Evolutionary conservation across 257 asterid genomes (phyloP).

Genomic region (Solanum bulbocastanum): DNA sequence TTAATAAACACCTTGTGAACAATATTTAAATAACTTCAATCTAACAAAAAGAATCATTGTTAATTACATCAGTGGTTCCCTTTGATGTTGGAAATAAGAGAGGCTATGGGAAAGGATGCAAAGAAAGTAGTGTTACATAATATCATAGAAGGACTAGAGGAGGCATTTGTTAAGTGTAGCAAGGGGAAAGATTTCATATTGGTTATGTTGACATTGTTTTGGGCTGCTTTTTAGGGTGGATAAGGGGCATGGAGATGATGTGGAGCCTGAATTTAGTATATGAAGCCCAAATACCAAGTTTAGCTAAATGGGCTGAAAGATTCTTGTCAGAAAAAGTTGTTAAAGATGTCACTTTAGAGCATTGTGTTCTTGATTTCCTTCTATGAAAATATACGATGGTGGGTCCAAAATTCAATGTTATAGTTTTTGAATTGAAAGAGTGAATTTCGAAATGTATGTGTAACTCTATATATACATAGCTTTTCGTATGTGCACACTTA

Average conservation of each 20-base stretch:
- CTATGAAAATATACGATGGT: not conserved
- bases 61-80: constrained; percentile 11
- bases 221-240: not conserved
- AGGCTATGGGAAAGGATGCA: not conserved
- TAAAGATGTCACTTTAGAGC: constrained; percentile 7
- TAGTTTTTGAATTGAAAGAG: not conserved
- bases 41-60: not conserved
- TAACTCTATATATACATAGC: not conserved
- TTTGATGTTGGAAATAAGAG: constrained; percentile 1
- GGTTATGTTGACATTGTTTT: constrained; percentile 5
- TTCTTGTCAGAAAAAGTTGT: constrained; percentile 5
- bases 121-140: not conserved
- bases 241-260: not conserved
- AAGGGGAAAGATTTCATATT: not conserved
- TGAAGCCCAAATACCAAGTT: constrained; percentile 1
- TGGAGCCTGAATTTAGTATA: not conserved
- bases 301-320: constrained; percentile 24
- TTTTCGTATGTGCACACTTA: not conserved
- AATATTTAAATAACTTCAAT: not conserved
- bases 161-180: not conserved
- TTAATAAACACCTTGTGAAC: not conserved
- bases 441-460: not conserved
- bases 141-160: not conserved
- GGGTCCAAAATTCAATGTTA: not conserved
- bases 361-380: not conserved